These are phyloP conservation scores for Trichoderma brevicompactum DNA, from an alignment of 2,329 filamentous ascomycete genomes.

Conservation along the genomic window DNA sequence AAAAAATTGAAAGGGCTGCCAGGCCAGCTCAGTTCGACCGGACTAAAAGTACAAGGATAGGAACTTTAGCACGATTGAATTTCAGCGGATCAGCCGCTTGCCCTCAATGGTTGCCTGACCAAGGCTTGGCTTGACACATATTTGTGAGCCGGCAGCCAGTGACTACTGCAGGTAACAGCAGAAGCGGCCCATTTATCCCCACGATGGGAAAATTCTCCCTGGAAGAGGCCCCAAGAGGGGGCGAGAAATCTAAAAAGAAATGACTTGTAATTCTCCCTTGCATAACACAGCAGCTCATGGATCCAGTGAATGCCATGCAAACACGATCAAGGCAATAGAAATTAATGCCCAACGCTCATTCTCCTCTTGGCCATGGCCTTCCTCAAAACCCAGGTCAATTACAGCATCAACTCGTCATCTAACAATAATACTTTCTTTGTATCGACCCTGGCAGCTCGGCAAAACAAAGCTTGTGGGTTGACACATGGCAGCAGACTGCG, in stretches of 20 bases:
- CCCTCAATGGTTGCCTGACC: background rate
- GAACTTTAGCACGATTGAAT: conserved; percentile 9
- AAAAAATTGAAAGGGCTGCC: background rate
- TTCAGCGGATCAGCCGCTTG: conserved; percentile 13
- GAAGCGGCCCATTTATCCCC: background rate
- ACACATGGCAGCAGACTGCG: conserved; percentile 11
- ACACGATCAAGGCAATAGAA: background rate
- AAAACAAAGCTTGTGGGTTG: conserved; percentile 1
- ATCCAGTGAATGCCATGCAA: background rate
- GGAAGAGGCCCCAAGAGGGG: background rate
- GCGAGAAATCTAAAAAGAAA: background rate
- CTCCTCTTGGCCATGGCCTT: no score
- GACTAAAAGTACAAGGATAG: background rate
- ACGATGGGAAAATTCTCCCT: background rate
- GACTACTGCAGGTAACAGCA: background rate
- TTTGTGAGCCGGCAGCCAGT: background rate
- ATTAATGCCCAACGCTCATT: background rate
- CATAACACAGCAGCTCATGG: conserved; percentile 1
- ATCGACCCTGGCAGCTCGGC: background rate
- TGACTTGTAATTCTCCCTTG: background rate
- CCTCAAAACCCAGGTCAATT: background rate
- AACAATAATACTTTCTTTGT: background rate
- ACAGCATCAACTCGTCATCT: background rate
- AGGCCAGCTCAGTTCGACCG: background rate
- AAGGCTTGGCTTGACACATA: background rate